Conservation (phyloP, 164 flowering plant species). For the Cinnamomum micranthum region DNA sequence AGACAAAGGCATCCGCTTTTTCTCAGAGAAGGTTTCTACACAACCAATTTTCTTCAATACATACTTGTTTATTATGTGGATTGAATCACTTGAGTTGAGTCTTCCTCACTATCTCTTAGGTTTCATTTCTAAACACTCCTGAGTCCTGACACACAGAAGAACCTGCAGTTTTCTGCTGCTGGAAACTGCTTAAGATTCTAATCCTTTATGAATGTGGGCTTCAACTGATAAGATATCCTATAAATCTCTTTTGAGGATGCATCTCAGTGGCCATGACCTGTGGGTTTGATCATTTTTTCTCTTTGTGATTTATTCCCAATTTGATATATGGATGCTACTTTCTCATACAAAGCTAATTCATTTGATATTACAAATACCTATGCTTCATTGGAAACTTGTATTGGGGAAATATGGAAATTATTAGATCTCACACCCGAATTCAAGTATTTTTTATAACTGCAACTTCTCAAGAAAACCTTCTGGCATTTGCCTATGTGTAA, state of each 20-base stretch:
- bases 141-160: background rate
- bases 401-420: background rate
- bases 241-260: background rate
- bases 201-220: background rate
- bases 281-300: background rate
- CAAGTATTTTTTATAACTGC: background rate
- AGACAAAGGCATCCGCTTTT: constrained; percentile 88
- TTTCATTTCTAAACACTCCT: background rate
- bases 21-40: constrained; percentile 81
- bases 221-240: no score
- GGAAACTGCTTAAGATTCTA: background rate
- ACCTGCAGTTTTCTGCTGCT: background rate
- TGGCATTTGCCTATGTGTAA: background rate
- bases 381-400: background rate
- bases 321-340: no score
- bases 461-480: background rate
- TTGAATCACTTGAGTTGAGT: background rate
- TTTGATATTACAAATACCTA: background rate
- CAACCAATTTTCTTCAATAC: background rate
- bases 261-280: background rate
- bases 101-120: background rate
- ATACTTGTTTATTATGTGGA: background rate
- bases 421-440: background rate
- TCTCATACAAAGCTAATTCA: background rate
- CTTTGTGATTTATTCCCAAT: background rate